Base-by-base conservation (phyloP, 2,329 filamentous ascomycete genomes). In the Alternaria angustiovoidea region DNA sequence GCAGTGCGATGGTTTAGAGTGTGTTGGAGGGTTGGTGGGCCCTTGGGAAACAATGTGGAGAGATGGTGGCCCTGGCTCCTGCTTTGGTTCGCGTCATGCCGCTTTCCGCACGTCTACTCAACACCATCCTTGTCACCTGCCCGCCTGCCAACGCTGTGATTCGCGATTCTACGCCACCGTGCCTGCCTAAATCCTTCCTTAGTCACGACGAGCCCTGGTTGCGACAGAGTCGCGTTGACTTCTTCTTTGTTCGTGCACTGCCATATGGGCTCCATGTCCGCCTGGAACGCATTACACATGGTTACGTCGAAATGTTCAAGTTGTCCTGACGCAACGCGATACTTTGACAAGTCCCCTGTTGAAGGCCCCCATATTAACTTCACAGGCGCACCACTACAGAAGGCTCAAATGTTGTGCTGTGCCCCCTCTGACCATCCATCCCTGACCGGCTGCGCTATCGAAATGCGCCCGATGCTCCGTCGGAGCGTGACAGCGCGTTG, bases 11-110 rank as follows among this genome's bases (percentile, higher is more conserved):
- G 36, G 41, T 30, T 57, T 43, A 34, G 42, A 32, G 41, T 16
- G 49, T 47, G 53, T 54, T 61, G 57, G 57, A 26, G 42, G 34
- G 39, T 57, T 43, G 28, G 51, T 39, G 44, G 51, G 42, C 44
- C 57, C 28, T 30, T 30, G 42, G 43, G 58, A 57, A 54, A 49
- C 53, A 57, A 54, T 61, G 61, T 57, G 58, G 58, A 61, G 58
- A 51, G 41, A 56, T 32, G 51, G 38, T 57, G 59, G 59, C 38
- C 51, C 61, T 57, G 61, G 51, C 61, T 41, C 38, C 57, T 46
- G 30, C 32, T 44, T 51, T 43, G 39, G 51, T 30, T 49, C 46
- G 46, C 51, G 51, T 53, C 52, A 60, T 60, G 52, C 52, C 52
- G 57, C 52, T 42, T 56, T 56, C 52, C 52, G 52, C 34, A 26